Base-by-base conservation (phyloP, 1,284 basidiomycete species). In the Cutaneotrichosporon spelunceum region DNA sequence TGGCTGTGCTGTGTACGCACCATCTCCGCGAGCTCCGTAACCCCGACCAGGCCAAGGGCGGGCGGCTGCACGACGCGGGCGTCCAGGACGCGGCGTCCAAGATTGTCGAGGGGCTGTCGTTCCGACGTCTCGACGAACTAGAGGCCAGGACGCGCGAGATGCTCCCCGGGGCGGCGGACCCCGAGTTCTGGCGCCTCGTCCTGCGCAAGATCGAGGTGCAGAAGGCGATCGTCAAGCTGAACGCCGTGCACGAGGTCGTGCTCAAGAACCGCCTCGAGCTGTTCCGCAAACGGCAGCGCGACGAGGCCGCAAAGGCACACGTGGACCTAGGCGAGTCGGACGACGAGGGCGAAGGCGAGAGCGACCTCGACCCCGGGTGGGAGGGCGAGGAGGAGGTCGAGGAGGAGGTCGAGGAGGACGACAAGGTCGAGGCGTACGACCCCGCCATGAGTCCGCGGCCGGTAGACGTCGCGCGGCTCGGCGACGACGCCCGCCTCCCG, bases 201-300 rank as follows among this genome's bases (percentile, higher is more conserved):
- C 79, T 99, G 62, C 90, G 91, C 77, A 93, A 91, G 74, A 81
- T 99, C 45, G 82, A 96, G n/a, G 94, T 99, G 1, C 96, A 92
- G 88, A 97, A 97, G 78, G 90, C 96, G n/a, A 96, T 96, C 81
- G 91, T 91, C 9, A 94, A 94, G 71, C 84, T 99, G 53, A 90
- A 91, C 73, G 86, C 84, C 63, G 84, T 98, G 64, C 96, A 99
- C 76, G 93, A 98, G 80, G 88, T 95, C 26, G 93, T 99, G 5
- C 88, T 99, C 49, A 87, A 91, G 60, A 99, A 99, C 74, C 86
- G 96, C 48, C 82, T 99, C 21, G 95, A 98, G 72, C 93, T 97
- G 71, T 85, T 99, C 59, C 89, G 94, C 65, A 93, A 93, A 75
- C 86, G 88, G 59, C 96, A 99, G 78, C 86, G 95, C 57, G 92